These are phyloP conservation scores for Silene latifolia DNA, from an alignment of 148 eudicot genomes.

Conservation along the genomic window DNA sequence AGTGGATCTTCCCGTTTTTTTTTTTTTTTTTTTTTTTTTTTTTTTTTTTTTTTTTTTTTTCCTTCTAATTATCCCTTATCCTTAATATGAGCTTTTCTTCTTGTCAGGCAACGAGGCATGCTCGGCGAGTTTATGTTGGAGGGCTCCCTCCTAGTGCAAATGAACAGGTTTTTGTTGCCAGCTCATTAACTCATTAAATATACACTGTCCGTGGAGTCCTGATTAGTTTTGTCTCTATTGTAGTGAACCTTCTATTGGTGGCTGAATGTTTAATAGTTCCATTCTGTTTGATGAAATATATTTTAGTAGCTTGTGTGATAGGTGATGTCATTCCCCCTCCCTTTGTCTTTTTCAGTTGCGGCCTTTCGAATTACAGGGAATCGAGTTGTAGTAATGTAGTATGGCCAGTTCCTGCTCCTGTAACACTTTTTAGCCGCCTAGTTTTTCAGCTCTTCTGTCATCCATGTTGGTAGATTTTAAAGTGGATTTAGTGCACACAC, in stretches of 20 bases:
- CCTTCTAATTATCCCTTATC: neutral
- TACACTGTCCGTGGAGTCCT: neutral
- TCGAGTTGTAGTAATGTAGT: neutral
- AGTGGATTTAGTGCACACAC: neutral
- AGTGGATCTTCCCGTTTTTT: slow-evolving; percentile 1
- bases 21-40: neutral
- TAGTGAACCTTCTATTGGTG: neutral
- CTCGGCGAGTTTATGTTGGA: slow-evolving; percentile 52
- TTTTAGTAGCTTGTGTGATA: neutral
- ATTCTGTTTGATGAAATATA: neutral
- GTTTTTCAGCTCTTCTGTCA: neutral
- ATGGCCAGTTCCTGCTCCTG: neutral
- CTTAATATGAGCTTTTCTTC: slow-evolving; percentile 9
- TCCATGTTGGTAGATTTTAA: neutral
- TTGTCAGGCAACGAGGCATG: slow-evolving; percentile 53
- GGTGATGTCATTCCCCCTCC: neutral
- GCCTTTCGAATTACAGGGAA: neutral
- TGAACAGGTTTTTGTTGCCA: slow-evolving; percentile 36
- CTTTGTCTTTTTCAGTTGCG: neutral
- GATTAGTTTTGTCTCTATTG: neutral
- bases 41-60: neutral
- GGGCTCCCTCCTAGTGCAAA: slow-evolving; percentile 54
- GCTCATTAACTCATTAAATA: neutral
- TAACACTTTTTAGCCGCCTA: neutral
- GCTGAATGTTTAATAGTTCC: neutral